Evolutionary conservation across 2,329 filamentous ascomycete genomes (phyloP).

Genomic region (Arthrobotrys conoides): DNA sequence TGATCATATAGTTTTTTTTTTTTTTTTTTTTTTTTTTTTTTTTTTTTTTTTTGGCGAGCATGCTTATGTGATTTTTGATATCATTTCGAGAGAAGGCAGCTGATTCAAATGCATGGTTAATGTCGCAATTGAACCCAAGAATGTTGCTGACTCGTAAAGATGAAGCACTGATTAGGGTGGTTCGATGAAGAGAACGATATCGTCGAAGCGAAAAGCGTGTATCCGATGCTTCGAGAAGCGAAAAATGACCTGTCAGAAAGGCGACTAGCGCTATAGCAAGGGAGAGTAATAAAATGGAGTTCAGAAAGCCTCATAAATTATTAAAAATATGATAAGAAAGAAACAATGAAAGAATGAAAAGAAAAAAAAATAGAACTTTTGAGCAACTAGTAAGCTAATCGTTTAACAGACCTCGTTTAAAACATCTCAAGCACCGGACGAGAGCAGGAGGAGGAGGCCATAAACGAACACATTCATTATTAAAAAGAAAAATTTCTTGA

Average conservation of each 20-base stretch:
- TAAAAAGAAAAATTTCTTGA: constrained; percentile 21
- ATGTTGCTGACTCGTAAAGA: constrained; percentile 1
- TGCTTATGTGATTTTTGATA: constrained; percentile 12
- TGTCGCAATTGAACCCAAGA: constrained; percentile 4
- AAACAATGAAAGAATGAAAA: background rate
- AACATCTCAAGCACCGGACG: constrained; percentile 10
- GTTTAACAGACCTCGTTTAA: constrained; percentile 6
- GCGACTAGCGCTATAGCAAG: constrained; percentile 2
- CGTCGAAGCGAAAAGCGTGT: constrained; percentile 26
- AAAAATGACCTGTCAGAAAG: constrained; percentile 23
- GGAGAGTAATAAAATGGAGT: constrained; percentile 14
- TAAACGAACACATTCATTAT: constrained; percentile 40
- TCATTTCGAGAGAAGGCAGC: constrained; percentile 5
- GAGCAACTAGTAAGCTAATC: constrained; percentile 16
- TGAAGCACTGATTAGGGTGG: constrained; percentile 12
- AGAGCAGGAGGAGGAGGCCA: constrained; percentile 1
- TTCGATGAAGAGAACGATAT: constrained; percentile 18
- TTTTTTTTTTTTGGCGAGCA: too few species aligned
- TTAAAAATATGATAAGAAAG: background rate
- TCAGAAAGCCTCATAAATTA: constrained; percentile 17
- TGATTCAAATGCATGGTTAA: constrained; percentile 16
- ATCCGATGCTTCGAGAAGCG: constrained; percentile 26
- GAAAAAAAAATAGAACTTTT: constrained; percentile 20
- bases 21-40: too few species aligned
- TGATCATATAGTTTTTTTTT: too few species aligned